These are phyloP conservation scores for Penicillium capsulatum DNA, from an alignment of 2,329 filamentous ascomycete genomes.

Conservation along the genomic window DNA sequence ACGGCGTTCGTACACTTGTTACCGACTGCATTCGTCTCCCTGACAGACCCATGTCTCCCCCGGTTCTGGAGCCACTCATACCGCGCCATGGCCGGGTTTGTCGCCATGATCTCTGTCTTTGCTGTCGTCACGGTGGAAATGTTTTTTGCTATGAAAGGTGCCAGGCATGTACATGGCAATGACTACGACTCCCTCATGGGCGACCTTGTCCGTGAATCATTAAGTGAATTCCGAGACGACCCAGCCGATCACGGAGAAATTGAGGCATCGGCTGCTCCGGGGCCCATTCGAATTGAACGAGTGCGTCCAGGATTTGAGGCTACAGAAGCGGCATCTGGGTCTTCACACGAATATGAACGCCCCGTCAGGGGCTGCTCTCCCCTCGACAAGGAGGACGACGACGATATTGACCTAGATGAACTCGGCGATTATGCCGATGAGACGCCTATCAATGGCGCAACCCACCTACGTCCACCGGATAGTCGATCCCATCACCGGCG, in stretches of 20 bases:
- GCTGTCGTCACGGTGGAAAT: slow-evolving; percentile 83
- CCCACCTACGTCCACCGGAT: slow-evolving; percentile 5
- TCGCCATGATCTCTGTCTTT: slow-evolving; percentile 78
- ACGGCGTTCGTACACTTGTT: slow-evolving; percentile 59
- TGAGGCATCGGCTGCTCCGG: slow-evolving; percentile 17
- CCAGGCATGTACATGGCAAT: slow-evolving; percentile 54
- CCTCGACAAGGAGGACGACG: slow-evolving; percentile 53
- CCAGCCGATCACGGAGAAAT: slow-evolving; percentile 22
- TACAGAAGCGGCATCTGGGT: slow-evolving; percentile 10
- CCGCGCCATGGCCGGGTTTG: slow-evolving; percentile 70
- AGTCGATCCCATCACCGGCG: slow-evolving; percentile 12
- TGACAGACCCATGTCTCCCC: slow-evolving; percentile 65
- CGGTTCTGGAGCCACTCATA: slow-evolving; percentile 76
- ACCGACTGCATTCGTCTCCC: slow-evolving; percentile 58
- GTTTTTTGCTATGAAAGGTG: slow-evolving; percentile 71
- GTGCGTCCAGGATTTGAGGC: slow-evolving; percentile 6
- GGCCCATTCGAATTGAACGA: slow-evolving; percentile 21
- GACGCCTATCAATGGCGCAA: slow-evolving; percentile 14
- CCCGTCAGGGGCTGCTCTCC: slow-evolving; percentile 20
- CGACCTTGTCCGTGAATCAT: slow-evolving; percentile 21
- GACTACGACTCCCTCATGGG: slow-evolving; percentile 49
- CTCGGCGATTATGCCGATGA: slow-evolving; percentile 30
- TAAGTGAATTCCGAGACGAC: slow-evolving; percentile 16
- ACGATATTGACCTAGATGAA: slow-evolving; percentile 55
- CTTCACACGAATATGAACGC: slow-evolving; percentile 19